Evolutionary conservation across 805 yeast genomes (phyloP), one percentile per base, ranked within the genome.

Genomic region (Maudiozyma pseudohumilis): DNA sequence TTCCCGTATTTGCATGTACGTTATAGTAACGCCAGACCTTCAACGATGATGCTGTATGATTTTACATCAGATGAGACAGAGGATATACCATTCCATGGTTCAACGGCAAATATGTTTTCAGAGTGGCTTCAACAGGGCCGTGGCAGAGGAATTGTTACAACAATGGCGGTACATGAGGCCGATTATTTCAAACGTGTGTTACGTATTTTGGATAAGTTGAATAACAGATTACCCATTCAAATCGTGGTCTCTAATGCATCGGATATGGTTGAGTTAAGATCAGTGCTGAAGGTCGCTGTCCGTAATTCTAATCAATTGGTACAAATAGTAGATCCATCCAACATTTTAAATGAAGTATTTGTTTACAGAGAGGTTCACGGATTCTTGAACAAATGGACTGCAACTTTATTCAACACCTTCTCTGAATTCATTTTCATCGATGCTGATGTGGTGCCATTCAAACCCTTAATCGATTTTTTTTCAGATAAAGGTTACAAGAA

Each of bases 401-500:
- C 76, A 1, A 59, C 64, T 11, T 46, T 71, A 35, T 72, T 71
- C 56, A 66, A 60, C 42, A 60, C 74, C 11, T 75, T 74, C 45
- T 62, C 66, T 36, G 72, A 73, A 44, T 59, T 66, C 26, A 53
- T 74, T 8, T 56, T 75, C 21, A 38, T 75, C 21, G 80, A 75
- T 50, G 68, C 75, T 2, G 80, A 74, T 49, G 58, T 70, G 0
- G 70, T 72, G 2, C 57, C 70, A 1, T 51, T 69, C 28, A 53
- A 64, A 1, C 68, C 71, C 39, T 42, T 61, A 1, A 61, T 65
- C 2, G 50, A 56, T 2, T 53, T 48, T 11, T 53, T 63, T 23
- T 29, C 41, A 3, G 33, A 18, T 9, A 17, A 23, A 13, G 49
- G 43, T 25, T 50, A 50, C 32, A 22, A 27, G 61, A 46, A 38